Evolutionary conservation across 805 yeast genomes (phyloP), one percentile per base, ranked within the genome.

Genomic region (Metschnikowia vanudenii): DNA sequence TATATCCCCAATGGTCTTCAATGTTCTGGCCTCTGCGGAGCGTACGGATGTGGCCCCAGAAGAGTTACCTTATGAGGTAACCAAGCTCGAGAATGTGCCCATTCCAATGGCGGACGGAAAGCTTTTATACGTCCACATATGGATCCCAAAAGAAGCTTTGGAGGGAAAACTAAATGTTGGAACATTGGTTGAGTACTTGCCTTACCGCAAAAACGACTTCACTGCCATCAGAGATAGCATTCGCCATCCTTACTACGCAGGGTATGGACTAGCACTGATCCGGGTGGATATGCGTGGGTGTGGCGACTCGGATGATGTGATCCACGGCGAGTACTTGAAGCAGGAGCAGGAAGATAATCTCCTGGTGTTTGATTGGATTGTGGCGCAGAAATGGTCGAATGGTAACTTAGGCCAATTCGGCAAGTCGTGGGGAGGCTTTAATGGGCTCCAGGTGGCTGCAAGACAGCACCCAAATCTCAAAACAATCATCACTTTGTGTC

Each of bases 281-380:
- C 56, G 78, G 55, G 68, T 74, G 17, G 78, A 73, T 49, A 73
- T 74, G 76, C 64, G 79, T 53, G 79, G 79, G 31, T 49, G 68
- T 8, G 66, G 75, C 20, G 69, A 72, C 35, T 73, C 78, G 0
- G 78, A 67, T 49, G 76, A 67, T 14, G 58, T 66, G 4, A 41
- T 74, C 11, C 39, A 52, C 10, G 79, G 73, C 52, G 79, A 74
- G 54, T 74, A 73, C 46, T 52, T 74, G 24, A 49, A 58, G 42
- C 69, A 66, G 49, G 78, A 73, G 49, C 79, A 74, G 53, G 39
- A 29, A 13, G 46, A 37, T 17, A 42, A 36, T 28, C 19, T 37
- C 32, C 19, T n/a, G 40, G 46, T 42, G 3, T 42, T 42, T 14
- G 41, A 42, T 38, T 42, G 46, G 46, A 37, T 37, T 3, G 22